Evolutionary conservation across 169 alveolate genomes (phyloP).

Genomic region (Eimeria praecox): DNA sequence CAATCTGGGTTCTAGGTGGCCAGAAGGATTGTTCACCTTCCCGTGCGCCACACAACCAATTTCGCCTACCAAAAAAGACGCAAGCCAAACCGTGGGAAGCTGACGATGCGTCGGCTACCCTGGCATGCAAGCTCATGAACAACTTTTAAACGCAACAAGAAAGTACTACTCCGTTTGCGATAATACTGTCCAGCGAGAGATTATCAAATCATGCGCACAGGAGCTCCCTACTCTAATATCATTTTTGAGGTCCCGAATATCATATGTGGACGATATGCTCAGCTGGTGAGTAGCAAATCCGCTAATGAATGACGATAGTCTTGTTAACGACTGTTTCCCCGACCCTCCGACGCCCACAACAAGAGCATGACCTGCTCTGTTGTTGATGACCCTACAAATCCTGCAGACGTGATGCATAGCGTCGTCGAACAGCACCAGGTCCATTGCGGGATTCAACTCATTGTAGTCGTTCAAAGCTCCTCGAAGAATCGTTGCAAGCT

Average conservation of each 20-base stretch:
- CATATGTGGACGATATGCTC: conserved; percentile 91
- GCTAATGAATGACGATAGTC: conserved; percentile 95
- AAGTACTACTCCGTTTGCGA: neutral
- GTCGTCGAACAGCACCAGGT: conserved; percentile 97
- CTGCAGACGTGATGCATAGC: conserved; percentile 98
- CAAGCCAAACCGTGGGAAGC: neutral
- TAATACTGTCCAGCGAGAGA: neutral
- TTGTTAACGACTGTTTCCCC: conserved; percentile 96
- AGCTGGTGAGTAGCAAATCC: conserved; percentile 90
- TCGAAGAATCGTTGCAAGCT: conserved; percentile 88
- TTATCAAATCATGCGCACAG: neutral
- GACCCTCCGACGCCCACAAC: conserved; percentile 98
- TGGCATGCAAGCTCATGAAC: neutral
- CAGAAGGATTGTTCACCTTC: neutral
- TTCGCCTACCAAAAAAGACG: neutral
- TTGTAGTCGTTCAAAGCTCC: conserved; percentile 96
- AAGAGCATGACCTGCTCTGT: conserved; percentile 96
- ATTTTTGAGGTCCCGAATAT: conserved; percentile 94
- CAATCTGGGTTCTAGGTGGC: neutral
- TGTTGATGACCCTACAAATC: conserved; percentile 95
- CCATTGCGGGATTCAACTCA: conserved; percentile 96
- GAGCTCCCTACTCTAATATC: conserved; percentile 89
- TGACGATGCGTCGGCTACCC: neutral
- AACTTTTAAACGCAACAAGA: neutral
- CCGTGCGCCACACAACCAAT: neutral